phyloP scores from a whole-genome alignment of 2,329 filamentous ascomycete genomes.

The Chrysosporium queenslandicum region DNA sequence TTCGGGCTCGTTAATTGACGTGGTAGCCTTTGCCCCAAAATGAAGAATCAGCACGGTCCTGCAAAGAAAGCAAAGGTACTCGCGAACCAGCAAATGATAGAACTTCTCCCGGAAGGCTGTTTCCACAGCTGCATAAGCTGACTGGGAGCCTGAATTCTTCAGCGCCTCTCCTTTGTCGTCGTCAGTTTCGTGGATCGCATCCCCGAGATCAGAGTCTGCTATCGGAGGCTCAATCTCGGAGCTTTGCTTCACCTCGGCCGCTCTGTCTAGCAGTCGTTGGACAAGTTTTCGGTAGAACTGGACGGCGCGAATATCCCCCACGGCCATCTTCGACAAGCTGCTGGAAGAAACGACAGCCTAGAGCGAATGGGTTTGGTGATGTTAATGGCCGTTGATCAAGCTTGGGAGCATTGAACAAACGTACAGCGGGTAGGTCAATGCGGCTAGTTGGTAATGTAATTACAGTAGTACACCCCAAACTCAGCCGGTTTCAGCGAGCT shows the following conservation, averaged over 20 bases:
- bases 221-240: constrained; percentile 63
- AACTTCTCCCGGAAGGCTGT: constrained; percentile 74
- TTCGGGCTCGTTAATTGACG: constrained; percentile 61
- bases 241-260: constrained; percentile 49
- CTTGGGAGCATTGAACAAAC: neutral
- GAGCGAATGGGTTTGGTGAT: neutral
- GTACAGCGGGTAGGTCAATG: neutral
- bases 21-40: constrained; percentile 52
- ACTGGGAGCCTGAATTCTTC: constrained; percentile 43
- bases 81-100: constrained; percentile 63
- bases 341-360: neutral
- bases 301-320: constrained; percentile 27
- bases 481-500: neutral
- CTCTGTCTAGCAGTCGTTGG: constrained; percentile 48
- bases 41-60: neutral
- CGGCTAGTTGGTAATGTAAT: neutral
- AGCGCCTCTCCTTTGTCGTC: constrained; percentile 18
- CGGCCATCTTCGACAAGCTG: constrained; percentile 24
- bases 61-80: neutral
- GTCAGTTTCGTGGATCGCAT: constrained; percentile 38
- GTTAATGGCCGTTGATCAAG: neutral
- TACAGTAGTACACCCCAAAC: neutral
- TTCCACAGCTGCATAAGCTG: constrained; percentile 61
- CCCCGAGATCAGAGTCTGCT: constrained; percentile 51
- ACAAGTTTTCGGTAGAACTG: constrained; percentile 46